A percentile compares a stretch with the other conserved stretches of the same genome.
Conservation (phyloP, 2,329 filamentous ascomycete species). For the Diaporthe eres region DNA sequence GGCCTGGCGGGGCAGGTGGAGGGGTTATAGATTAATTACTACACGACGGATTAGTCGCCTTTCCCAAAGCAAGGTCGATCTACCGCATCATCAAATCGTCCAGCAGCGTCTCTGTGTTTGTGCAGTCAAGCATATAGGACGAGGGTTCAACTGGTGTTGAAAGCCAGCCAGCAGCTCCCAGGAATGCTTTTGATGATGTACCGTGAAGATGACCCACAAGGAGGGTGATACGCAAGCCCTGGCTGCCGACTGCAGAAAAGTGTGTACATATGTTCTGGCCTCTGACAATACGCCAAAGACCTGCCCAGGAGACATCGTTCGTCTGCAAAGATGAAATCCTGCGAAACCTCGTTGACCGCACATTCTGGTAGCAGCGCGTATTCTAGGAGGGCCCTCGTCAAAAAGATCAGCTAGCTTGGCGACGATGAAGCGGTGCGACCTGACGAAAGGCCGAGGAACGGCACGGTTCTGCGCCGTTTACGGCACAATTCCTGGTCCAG, state of each 20-base stretch:
- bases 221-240: not conserved
- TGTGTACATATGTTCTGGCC: too few species aligned
- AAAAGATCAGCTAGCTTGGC: too few species aligned
- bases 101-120: not conserved
- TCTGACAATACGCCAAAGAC: not conserved
- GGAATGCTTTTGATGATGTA: not conserved
- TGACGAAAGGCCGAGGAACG: not conserved
- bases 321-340: too few species aligned
- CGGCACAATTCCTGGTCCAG: not conserved
- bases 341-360: too few species aligned
- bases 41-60: not conserved
- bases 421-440: not conserved
- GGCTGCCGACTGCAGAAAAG: not conserved
- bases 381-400: not conserved
- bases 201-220: not conserved
- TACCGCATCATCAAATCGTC: not conserved
- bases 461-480: not conserved
- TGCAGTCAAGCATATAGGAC: too few species aligned
- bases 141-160: not conserved
- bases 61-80: not conserved
- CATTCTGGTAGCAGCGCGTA: not conserved
- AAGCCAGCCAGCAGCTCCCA: not conserved
- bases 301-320: not conserved
- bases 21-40: not conserved
- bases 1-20: not conserved